phyloP scores from a whole-genome alignment of 768 basidiomycete species.

The Floccularia luteovirens region DNA sequence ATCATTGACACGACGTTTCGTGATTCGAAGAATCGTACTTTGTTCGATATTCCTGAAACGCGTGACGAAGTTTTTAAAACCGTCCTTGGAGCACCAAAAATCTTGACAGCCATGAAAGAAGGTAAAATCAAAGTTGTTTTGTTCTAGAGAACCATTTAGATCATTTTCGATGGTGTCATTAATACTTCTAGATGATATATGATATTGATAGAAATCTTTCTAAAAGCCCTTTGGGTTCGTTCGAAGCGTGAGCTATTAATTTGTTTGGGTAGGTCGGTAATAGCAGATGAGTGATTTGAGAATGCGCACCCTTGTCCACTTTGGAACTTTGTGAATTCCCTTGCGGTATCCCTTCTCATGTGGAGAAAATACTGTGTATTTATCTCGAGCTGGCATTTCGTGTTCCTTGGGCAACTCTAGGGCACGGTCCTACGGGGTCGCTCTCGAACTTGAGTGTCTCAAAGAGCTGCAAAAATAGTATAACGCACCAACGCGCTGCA shows the following conservation, averaged over 20 bases:
- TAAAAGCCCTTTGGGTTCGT: constrained; percentile 92
- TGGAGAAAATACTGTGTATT: constrained; percentile 86
- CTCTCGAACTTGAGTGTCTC: constrained; percentile 1
- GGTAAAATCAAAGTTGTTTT: constrained; percentile 79
- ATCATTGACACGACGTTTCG: constrained; percentile 70
- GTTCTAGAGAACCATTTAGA: constrained; percentile 36
- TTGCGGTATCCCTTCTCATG: constrained; percentile 76
- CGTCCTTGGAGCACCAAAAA: constrained; percentile 54
- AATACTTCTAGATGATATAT: constrained; percentile 5
- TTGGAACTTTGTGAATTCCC: constrained; percentile 95
- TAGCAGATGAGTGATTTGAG: constrained; percentile 2
- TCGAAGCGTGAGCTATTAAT: constrained; percentile 80
- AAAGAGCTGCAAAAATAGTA: not conserved
- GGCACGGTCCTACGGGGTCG: constrained; percentile 63
- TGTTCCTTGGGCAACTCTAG: constrained; percentile 86
- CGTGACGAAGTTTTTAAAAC: constrained; percentile 75
- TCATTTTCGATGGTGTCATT: constrained; percentile 4
- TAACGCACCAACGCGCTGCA: constrained; percentile 66
- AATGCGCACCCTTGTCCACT: constrained; percentile 80
- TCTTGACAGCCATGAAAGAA: constrained; percentile 55
- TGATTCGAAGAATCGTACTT: constrained; percentile 68
- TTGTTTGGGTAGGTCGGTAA: too few relatives aligned
- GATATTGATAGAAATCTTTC: constrained; percentile 8
- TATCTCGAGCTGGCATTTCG: constrained; percentile 90
- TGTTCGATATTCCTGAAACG: constrained; percentile 81